phyloP scores from a whole-genome alignment of 2,329 filamentous ascomycete species.

The Pseudopithomyces maydicus region DNA sequence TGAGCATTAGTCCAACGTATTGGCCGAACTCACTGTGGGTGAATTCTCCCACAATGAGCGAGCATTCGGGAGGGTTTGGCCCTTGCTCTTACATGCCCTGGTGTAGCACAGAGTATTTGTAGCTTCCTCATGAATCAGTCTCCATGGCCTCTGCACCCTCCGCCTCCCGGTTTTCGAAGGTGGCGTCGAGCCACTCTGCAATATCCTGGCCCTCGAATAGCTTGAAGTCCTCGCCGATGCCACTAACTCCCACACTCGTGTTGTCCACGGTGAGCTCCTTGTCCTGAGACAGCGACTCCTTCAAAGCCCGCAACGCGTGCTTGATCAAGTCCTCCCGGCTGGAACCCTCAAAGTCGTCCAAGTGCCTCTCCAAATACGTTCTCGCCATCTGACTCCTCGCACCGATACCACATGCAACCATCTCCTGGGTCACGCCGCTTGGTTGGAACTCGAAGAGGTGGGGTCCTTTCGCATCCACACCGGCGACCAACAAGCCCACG shows the following conservation, averaged over 20 bases:
- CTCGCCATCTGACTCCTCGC: slow-evolving; percentile 96
- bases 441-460: slow-evolving; percentile 99
- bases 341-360: slow-evolving; percentile 79
- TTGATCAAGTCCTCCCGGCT: slow-evolving; percentile 84
- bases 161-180: slow-evolving; percentile 54
- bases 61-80: background rate
- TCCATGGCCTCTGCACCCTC: slow-evolving; percentile 59
- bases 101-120: background rate
- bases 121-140: slow-evolving; percentile 51
- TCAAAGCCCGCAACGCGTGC: slow-evolving; percentile 88
- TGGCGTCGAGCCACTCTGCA: slow-evolving; percentile 80
- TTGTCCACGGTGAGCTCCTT: slow-evolving; percentile 98
- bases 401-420: slow-evolving; percentile 94
- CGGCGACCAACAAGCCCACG: slow-evolving; percentile 88
- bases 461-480: slow-evolving; percentile 90
- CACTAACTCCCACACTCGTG: slow-evolving; percentile 87
- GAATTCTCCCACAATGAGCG: background rate
- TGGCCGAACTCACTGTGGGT: background rate
- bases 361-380: slow-evolving; percentile 92
- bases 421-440: slow-evolving; percentile 93
- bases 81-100: background rate
- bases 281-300: slow-evolving; percentile 95
- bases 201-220: slow-evolving; percentile 89
- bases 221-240: slow-evolving; percentile 80
- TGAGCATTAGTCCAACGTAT: background rate